Evolutionary conservation across 2,329 filamentous ascomycete genomes (phyloP), one percentile per base, ranked within the genome.

Genomic region (Neopestalotiopsis rosae): DNA sequence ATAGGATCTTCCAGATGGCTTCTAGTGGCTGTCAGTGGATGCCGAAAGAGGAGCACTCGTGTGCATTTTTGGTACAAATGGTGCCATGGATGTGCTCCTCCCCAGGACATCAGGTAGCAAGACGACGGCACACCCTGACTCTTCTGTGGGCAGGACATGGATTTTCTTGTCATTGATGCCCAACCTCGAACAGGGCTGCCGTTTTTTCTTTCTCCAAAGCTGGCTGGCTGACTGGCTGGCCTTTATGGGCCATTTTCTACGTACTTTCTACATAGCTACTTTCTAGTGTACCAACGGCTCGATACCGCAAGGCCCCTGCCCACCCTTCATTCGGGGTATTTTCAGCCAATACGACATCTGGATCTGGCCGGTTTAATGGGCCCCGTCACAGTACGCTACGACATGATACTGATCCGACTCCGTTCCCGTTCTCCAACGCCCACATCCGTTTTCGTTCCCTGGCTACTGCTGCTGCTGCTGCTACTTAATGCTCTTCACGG

Each of bases 21-120:
- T 59, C 49, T 34, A 67, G 68, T 67, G 68, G 68, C 68, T 69
- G 56, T 64, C 30, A 67, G 65, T 69, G 68, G 68, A 45, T 69
- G 65, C 65, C 20, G 34, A 17, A 28, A 52, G 58, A 52, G 28
- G 30, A 34, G 59, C 32, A 65, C 68, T 67, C 68, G 64, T 67
- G 68, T 65, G 68, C 65, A 61, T 58, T 65, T 64, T 64, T 20
- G 66, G 34, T 63, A 59, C 59, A 7, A 38, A 57, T 38, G 66
- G 58, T 58, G 30, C 24, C 40, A 34, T 56, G 30, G 61, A 58
- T 28, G n/a, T 52, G 34, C 34, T 52, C 45, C 45, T 20, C 45
- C 45, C 45, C 45, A 52, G 45, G 45, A 20, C 45, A 52, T 69
- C 63, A 66, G 67, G 67, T 69, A 66, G 59, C 67, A 28, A 28